phyloP scores from a whole-genome alignment of 2,329 filamentous ascomycete species.

The Apiospora sp. region DNA sequence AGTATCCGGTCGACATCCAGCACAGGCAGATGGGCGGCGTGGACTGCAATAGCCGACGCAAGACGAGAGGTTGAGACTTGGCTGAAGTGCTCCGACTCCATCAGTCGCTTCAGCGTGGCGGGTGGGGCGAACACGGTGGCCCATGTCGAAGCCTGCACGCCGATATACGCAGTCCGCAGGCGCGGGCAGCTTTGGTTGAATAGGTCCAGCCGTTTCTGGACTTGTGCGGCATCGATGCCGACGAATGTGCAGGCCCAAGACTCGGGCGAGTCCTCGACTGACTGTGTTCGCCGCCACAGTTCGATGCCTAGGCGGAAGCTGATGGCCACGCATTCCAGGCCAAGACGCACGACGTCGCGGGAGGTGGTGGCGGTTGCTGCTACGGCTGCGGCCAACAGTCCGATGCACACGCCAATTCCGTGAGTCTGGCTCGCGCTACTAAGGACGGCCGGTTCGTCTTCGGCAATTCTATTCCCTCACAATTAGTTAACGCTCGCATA shows the following conservation, averaged over 20 bases:
- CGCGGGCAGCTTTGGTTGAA: neutral
- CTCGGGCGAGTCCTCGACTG: slow-evolving; percentile 15
- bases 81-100: slow-evolving; percentile 20
- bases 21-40: slow-evolving; percentile 14
- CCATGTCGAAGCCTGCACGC: slow-evolving; percentile 13
- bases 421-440: neutral
- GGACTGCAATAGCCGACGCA: neutral
- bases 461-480: neutral
- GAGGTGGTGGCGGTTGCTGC: slow-evolving; percentile 39
- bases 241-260: slow-evolving; percentile 21
- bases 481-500: neutral
- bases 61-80: slow-evolving; percentile 13
- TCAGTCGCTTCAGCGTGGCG: slow-evolving; percentile 9
- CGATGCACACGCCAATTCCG: slow-evolving; percentile 41
- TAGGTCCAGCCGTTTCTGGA: slow-evolving; percentile 16
- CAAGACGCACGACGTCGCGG: slow-evolving; percentile 40
- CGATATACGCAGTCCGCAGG: neutral
- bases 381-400: slow-evolving; percentile 42
- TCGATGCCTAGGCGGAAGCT: slow-evolving; percentile 41
- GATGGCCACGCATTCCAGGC: slow-evolving; percentile 40
- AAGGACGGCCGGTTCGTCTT: slow-evolving; percentile 12
- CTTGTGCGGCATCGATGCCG: slow-evolving; percentile 1
- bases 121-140: slow-evolving; percentile 16
- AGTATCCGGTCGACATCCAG: slow-evolving; percentile 8
- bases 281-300: slow-evolving; percentile 12